Base-by-base conservation (phyloP, 2,329 filamentous ascomycete species). In the Trichophyton rubrum region DNA sequence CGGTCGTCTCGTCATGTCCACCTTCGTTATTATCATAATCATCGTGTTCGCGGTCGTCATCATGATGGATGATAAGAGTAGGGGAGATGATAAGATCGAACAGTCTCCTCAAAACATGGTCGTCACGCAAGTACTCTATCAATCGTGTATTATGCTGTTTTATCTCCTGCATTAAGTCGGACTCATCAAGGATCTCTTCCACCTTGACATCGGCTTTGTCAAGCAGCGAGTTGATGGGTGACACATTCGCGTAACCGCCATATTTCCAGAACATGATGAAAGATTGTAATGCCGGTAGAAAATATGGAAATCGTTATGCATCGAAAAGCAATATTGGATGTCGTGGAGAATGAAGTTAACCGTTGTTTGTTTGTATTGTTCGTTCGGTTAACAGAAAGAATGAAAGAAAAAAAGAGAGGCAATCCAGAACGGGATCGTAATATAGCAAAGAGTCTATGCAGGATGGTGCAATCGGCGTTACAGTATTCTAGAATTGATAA, bases 231-330 rank as follows among this genome's bases (percentile, higher is more conserved):
- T 97, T 93, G 76, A 99, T 90, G 72, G 91, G 88, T 70, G 92
- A 96, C 77, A 96, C 88, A 82, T 90, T 95, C 81, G 91, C 89
- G 82, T 97, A 97, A 72, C 90, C 90, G 82, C 93, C 92, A 82
- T 97, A 99, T 78, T 92, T 88, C 93, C 93, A 99, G 78, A 99
- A 99, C 93, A 99, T 99, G 80, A 76, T 92, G 85, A 70, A 53
- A 38, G 17, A 20, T 33, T 43, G 40, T 43, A 24, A 27, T 41
- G 35, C 30, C 56, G 56, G 56, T 41, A 43, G 9, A 43, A 41
- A 2, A 27, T 58, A 58, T 17, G 56, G 24, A 58, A 58, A 22
- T 58, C 56, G 56, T 58, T 58, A 58, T 40, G 35, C 56, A 58
- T 58, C 35, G 35, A 58, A 43, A 45, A 57, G 40, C 27, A 22